These are phyloP conservation scores for Neobulgaria alba DNA, from an alignment of 2,329 filamentous ascomycete species.

Conservation along the genomic window DNA sequence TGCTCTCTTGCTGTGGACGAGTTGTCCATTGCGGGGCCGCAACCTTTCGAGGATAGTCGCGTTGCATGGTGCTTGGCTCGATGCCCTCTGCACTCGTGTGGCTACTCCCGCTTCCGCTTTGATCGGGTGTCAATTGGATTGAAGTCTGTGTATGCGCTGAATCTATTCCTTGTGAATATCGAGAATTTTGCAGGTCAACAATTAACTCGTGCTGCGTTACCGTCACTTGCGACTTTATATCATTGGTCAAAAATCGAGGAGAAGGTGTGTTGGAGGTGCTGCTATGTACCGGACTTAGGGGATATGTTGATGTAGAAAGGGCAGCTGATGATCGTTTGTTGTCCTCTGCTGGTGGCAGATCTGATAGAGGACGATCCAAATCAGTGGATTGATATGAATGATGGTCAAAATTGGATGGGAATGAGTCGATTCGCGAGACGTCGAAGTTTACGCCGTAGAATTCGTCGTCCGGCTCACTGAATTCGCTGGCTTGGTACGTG, in stretches of 20 bases:
- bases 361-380: slow-evolving; percentile 14
- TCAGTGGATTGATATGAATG: slow-evolving; percentile 11
- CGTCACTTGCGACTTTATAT: slow-evolving; percentile 12
- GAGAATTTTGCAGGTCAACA: slow-evolving; percentile 13
- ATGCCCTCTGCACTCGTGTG: slow-evolving; percentile 26
- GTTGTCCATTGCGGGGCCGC: slow-evolving; percentile 21
- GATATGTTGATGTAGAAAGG: slow-evolving; percentile 20
- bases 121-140: slow-evolving; percentile 26
- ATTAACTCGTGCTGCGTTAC: slow-evolving; percentile 20
- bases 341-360: slow-evolving; percentile 10
- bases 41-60: slow-evolving; percentile 18
- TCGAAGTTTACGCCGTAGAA: slow-evolving; percentile 30
- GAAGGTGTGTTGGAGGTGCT: slow-evolving; percentile 23
- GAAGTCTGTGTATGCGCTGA: slow-evolving; percentile 10
- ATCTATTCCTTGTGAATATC: slow-evolving; percentile 11
- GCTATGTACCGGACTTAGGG: slow-evolving; percentile 24
- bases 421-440: slow-evolving; percentile 21
- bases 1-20: slow-evolving; percentile 7
- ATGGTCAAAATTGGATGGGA: slow-evolving; percentile 10
- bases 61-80: slow-evolving; percentile 19
- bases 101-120: slow-evolving; percentile 28
- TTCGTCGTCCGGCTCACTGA: slow-evolving; percentile 24
- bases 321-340: slow-evolving; percentile 12
- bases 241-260: slow-evolving; percentile 15
- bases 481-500: slow-evolving; percentile 24